Base-by-base conservation (phyloP, 2,329 filamentous ascomycete species). In the Drechslerella stenobrocha region DNA sequence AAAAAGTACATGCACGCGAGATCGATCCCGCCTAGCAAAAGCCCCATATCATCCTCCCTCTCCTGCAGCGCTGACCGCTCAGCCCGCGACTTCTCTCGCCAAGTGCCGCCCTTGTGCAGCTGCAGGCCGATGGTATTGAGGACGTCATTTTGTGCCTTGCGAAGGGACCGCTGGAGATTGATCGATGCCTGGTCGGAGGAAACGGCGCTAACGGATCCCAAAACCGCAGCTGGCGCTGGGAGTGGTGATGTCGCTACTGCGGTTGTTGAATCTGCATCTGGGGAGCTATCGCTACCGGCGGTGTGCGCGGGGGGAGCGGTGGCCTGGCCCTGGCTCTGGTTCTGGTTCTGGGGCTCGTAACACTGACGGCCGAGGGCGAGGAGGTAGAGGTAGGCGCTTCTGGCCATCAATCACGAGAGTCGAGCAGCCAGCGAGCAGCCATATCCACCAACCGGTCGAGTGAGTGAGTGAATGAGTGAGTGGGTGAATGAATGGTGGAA, bases 81-180 rank as follows among this genome's bases (percentile, higher is more conserved):
- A 2, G 57, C 58, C 13, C 58, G 64, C 11, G 57, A 57, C 15
- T 61, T 47, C 34, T 69, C 64, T 28, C 58, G 58, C 32, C 48
- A 47, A 2, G 30, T 56, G 23, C 57, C 58, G 13, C 58, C 64
- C 50, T 61, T 71, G 8, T 70, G 58, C 6, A 70, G 48, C 34
- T 65, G 66, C 28, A 73, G 51, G 2, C 72, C 72, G 40, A 73
- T 71, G 2, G 72, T 73, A 44, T 71, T 72, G 8, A 73, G 69
- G 13, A 73, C 72, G 64, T 73, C 72, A 45, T 73, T 73, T 58
- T 73, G 72, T 15, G 72, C 72, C 52, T 71, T 71, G 11, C 72
- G 70, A 8, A 73, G 51, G 3, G 70, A 66, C n/a, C 70, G 70
- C 45, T 73, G 72, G 23, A 70, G 70, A 37, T 71, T 70, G 40